Percentiles rank a stretch among this genome's conserved stretches.
Evolutionary conservation across 2,329 filamentous ascomycete genomes (phyloP).

Genomic region (Rutstroemia sp.): DNA sequence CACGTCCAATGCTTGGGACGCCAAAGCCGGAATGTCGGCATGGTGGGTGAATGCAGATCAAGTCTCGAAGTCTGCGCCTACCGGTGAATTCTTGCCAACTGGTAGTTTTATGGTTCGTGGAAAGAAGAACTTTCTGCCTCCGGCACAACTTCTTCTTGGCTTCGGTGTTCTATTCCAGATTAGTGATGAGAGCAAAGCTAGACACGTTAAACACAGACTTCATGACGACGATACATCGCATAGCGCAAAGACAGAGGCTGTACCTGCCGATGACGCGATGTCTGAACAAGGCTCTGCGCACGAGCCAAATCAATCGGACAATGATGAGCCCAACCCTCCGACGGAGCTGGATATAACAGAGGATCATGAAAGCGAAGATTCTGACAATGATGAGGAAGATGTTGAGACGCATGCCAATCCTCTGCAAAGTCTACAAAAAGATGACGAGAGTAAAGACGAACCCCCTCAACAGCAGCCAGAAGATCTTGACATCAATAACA

Average conservation of each 20-base stretch:
- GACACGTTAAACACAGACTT: slow-evolving; percentile 68
- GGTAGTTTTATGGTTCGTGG: slow-evolving; percentile 78
- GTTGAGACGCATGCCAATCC: slow-evolving; percentile 21
- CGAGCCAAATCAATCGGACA: slow-evolving; percentile 18
- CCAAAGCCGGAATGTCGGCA: slow-evolving; percentile 88
- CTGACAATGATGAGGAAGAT: slow-evolving; percentile 25
- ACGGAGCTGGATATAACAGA: slow-evolving; percentile 13
- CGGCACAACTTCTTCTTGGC: slow-evolving; percentile 78
- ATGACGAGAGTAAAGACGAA: slow-evolving; percentile 20
- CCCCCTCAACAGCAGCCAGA: slow-evolving; percentile 18
- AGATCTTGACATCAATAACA: slow-evolving; percentile 11
- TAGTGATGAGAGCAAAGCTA: slow-evolving; percentile 77
- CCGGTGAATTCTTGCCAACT: slow-evolving; percentile 70
- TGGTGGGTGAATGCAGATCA: slow-evolving; percentile 94
- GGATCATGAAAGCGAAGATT: slow-evolving; percentile 17
- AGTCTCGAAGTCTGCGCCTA: slow-evolving; percentile 75
- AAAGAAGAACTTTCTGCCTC: slow-evolving; percentile 85
- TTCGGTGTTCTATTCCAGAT: slow-evolving; percentile 84
- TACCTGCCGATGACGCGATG: background rate
- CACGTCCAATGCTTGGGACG: slow-evolving; percentile 88
- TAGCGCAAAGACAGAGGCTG: background rate
- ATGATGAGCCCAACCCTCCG: slow-evolving; percentile 16
- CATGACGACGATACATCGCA: slow-evolving; percentile 30
- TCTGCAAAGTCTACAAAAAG: slow-evolving; percentile 14
- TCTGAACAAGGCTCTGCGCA: slow-evolving; percentile 10